Percentiles rank a stretch among this genome's conserved stretches.
phyloP scores from a whole-genome alignment of 192 early-diverging fungal species.

The Entomortierella lignicola region DNA sequence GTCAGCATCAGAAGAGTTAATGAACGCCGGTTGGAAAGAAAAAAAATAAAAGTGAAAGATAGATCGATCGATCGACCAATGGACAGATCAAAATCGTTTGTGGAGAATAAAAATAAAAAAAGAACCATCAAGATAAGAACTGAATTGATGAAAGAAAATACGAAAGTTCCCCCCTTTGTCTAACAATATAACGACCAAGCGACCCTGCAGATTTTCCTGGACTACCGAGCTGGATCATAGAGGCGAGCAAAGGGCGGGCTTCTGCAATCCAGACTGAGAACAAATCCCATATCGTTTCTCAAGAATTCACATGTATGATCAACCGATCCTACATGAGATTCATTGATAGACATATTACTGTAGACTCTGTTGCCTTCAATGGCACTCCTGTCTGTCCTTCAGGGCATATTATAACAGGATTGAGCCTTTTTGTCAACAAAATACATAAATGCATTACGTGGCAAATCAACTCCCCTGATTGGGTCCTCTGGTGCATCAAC shows the following conservation, averaged over 20 bases:
- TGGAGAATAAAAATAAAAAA: not conserved
- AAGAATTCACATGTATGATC: no score
- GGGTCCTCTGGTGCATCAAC: not conserved
- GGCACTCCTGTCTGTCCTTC: no score
- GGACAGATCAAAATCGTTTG: not conserved
- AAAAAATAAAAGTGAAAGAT: not conserved
- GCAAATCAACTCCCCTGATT: not conserved
- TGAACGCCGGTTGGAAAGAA: not conserved
- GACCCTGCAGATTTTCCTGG: no score
- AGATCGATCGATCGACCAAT: not conserved
- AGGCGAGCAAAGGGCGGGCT: no score
- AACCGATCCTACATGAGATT: no score
- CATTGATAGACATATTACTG: no score
- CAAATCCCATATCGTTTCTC: no score
- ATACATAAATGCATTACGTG: not conserved
- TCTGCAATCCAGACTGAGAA: no score
- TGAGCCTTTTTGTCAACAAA: not conserved
- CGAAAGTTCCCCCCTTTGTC: not conserved
- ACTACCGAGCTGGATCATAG: no score
- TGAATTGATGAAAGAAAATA: not conserved
- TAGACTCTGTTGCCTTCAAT: no score
- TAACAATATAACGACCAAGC: no score
- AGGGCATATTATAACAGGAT: not conserved
- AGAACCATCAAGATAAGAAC: not conserved
- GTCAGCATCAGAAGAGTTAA: conserved; percentile 22